phyloP scores from a whole-genome alignment of 2,329 filamentous ascomycete species.

The Xylaria sp. region DNA sequence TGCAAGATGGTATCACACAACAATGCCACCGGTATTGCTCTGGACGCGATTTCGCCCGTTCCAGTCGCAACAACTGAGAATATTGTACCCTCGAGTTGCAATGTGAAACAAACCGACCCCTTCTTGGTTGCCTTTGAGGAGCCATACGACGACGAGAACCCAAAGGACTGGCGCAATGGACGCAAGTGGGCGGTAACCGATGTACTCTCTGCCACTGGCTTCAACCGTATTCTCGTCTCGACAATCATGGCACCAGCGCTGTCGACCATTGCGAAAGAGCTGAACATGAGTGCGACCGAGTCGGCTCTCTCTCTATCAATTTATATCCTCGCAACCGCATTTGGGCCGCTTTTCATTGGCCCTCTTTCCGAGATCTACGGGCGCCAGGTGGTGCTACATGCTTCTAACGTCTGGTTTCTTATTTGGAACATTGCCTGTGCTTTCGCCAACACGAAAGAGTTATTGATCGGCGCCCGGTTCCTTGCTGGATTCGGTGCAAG shows the following conservation, averaged over 20 bases:
- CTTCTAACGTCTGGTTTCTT: slow-evolving; percentile 55
- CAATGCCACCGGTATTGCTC: not conserved
- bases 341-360: slow-evolving; percentile 51
- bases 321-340: slow-evolving; percentile 48
- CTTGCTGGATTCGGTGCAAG: slow-evolving; percentile 56
- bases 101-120: slow-evolving; percentile 16
- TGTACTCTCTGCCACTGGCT: slow-evolving; percentile 55
- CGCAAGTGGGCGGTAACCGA: slow-evolving; percentile 57
- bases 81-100: not conserved
- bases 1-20: not conserved
- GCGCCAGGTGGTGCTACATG: slow-evolving; percentile 48
- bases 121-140: slow-evolving; percentile 26
- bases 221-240: slow-evolving; percentile 57
- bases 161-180: slow-evolving; percentile 46
- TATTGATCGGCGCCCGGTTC: slow-evolving; percentile 52
- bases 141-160: slow-evolving; percentile 42
- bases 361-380: slow-evolving; percentile 56
- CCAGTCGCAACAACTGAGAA: not conserved
- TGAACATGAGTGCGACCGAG: slow-evolving; percentile 55
- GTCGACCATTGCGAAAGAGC: slow-evolving; percentile 53
- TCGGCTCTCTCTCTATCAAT: slow-evolving; percentile 55
- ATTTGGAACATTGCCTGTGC: slow-evolving; percentile 55
- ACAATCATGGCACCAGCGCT: slow-evolving; percentile 60
- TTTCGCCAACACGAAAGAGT: slow-evolving; percentile 46
- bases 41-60: slow-evolving; percentile 7